A percentile compares a stretch with the other conserved stretches of the same genome.
phyloP scores from a whole-genome alignment of 805 yeast genomes.

The Suhomyces sp. region DNA sequence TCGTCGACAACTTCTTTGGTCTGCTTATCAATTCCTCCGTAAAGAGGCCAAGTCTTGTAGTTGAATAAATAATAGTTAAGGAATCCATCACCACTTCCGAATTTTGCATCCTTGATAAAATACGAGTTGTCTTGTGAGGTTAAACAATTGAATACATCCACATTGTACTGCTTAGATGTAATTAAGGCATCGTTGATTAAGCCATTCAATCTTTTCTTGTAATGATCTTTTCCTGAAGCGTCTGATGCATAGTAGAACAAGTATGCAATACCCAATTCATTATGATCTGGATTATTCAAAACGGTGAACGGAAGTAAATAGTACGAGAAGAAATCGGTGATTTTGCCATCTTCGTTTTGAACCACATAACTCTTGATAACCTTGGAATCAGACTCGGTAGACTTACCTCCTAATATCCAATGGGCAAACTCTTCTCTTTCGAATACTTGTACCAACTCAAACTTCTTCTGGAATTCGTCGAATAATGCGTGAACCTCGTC shows the following conservation, averaged over 20 bases:
- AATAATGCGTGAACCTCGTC: constrained; percentile 62
- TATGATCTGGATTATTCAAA: constrained; percentile 59
- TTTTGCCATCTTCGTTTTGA: constrained; percentile 55
- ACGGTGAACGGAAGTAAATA: constrained; percentile 88
- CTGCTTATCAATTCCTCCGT: constrained; percentile 71
- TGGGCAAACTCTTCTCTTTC: constrained; percentile 69
- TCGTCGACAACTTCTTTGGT: constrained; percentile 52
- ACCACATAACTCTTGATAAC: constrained; percentile 82
- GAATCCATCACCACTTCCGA: constrained; percentile 92
- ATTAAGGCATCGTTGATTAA: constrained; percentile 76
- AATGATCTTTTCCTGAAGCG: constrained; percentile 42
- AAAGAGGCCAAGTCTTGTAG: constrained; percentile 75
- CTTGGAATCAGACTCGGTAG: constrained; percentile 30
- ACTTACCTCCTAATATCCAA: constrained; percentile 66
- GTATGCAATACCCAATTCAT: constrained; percentile 80
- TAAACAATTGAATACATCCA: constrained; percentile 93
- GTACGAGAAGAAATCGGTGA: constrained; percentile 89
- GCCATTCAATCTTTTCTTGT: constrained; percentile 58
- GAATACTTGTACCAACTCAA: constrained; percentile 72
- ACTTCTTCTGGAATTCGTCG: constrained; percentile 61
- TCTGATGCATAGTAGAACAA: constrained; percentile 86
- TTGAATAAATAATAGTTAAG: constrained; percentile 90
- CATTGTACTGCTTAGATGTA: constrained; percentile 61
- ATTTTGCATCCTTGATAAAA: constrained; percentile 78
- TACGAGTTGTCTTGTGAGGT: constrained; percentile 86